Base-by-base conservation (phyloP, 2,329 filamentous ascomycete species). In the Pseudogymnoascus sp. region DNA sequence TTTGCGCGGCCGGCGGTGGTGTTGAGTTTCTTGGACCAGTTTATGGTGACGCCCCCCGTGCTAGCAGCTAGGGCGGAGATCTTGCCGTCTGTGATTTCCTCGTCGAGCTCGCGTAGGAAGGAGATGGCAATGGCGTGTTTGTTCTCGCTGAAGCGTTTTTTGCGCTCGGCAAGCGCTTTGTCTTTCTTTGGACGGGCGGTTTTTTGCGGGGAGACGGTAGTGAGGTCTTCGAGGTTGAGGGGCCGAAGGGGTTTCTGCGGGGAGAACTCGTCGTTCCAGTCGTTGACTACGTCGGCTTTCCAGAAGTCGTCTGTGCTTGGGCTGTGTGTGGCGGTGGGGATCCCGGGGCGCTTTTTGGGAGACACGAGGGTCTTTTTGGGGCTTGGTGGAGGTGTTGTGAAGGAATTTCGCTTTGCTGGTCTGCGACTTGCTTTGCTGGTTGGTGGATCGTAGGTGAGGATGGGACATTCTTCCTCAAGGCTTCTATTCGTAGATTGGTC, bases 1-100 rank as follows among this genome's bases (percentile, higher is more conserved):
- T 83, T 86, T 28, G 89, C 89, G 39, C 88, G 80, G 0, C 90
- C 90, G 12, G 90, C 90, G 0, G 90, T 93, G 1, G 87, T 88
- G 70, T 87, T 89, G 59, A 94, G 82, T n/a, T 83, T 90, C 67
- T 88, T 90, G 63, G 81, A 86, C 90, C 90, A 94, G 43, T 83
- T 74, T 37, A 93, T 78, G 61, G 82, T 81, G 53, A 93, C 80
- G 1, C 90, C 90, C 15, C 89, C 89, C 0, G 88, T 89, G 0
- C 78, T 73, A 2, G 78, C 76, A 0, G 88, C 78, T 18, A 91
- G 76, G 22, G 77, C 68, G 1, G 76, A 71, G 6, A 94, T 81
- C 63, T 79, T 75, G 7, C 86, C 84, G 2, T 77, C 67, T 0
- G 87, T 86, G 66, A 93, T 82, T 38, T 75, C 77, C 0, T 70